These are phyloP conservation scores for Striga asiatica DNA, from an alignment of 257 asterid genomes.

Conservation along the genomic window DNA sequence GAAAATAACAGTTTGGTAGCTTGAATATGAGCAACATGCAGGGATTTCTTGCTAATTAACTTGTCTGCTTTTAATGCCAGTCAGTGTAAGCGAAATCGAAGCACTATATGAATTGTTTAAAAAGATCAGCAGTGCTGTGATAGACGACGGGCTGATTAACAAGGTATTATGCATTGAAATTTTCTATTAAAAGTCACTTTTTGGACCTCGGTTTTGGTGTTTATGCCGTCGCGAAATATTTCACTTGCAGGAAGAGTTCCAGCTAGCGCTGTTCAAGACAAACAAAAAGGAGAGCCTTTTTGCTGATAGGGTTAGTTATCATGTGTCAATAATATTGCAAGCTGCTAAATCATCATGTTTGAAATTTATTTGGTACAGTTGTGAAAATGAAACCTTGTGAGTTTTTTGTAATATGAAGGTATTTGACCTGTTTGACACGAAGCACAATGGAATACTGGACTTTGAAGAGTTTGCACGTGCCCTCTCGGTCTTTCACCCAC, in stretches of 20 bases:
- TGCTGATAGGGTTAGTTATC: conserved; percentile 76
- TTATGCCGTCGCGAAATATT: conserved; percentile 8
- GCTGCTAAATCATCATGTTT: conserved; percentile 26
- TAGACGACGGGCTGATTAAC: conserved; percentile 80
- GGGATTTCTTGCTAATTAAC: conserved; percentile 11
- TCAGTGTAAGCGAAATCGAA: conserved; percentile 80
- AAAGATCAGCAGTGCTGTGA: conserved; percentile 80
- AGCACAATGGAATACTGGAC: conserved; percentile 93
- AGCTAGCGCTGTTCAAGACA: conserved; percentile 73
- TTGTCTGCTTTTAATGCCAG: conserved; percentile 32
- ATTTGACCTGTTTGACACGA: conserved; percentile 91
- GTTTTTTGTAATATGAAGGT: too few species aligned
- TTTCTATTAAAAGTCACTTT: too few species aligned
- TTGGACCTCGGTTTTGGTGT: conserved; percentile 16
- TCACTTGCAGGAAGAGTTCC: conserved; percentile 75
- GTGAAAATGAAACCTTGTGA: too few species aligned
- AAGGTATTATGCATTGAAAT: conserved; percentile 59
- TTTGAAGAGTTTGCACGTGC: conserved; percentile 98
- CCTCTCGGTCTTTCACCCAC: conserved; percentile 96
- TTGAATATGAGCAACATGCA: neutral
- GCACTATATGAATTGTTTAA: conserved; percentile 74
- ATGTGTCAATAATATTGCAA: conserved; percentile 25
- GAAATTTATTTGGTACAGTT: too few species aligned
- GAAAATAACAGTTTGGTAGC: too few species aligned
- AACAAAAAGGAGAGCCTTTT: conserved; percentile 69